phyloP scores from a whole-genome alignment of 768 basidiomycete species.

The Suillus americanus region DNA sequence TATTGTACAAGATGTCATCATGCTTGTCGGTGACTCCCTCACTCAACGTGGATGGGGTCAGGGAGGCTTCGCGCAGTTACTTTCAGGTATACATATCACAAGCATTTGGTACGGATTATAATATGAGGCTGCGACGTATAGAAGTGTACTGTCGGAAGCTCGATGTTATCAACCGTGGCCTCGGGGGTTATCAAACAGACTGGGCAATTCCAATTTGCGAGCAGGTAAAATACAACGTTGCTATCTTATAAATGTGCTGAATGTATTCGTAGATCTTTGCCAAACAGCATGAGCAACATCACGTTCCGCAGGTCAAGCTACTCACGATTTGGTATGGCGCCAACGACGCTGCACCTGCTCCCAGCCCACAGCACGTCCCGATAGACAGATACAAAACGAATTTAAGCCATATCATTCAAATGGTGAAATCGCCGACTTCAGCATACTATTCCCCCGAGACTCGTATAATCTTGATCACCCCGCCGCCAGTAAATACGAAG shows the following conservation, averaged over 20 bases:
- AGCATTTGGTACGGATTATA: background rate
- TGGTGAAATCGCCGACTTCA: conserved; percentile 63
- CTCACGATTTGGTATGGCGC: conserved; percentile 88
- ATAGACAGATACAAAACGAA: conserved; percentile 63
- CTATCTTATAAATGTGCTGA: background rate
- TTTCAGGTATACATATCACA: conserved; percentile 39
- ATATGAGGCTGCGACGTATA: conserved; percentile 27
- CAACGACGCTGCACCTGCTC: conserved; percentile 76
- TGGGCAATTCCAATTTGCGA: conserved; percentile 83
- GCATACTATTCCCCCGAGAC: conserved; percentile 69
- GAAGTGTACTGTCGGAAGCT: conserved; percentile 78
- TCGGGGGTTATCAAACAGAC: conserved; percentile 82
- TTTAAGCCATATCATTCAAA: conserved; percentile 57
- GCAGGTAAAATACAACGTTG: conserved; percentile 45
- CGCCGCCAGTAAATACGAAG: conserved; percentile 76
- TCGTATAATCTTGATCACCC: conserved; percentile 76
- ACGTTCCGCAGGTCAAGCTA: conserved; percentile 63
- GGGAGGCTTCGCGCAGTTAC: conserved; percentile 64
- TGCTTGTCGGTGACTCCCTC: conserved; percentile 83
- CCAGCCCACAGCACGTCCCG: conserved; percentile 76
- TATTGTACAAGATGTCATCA: conserved; percentile 58
- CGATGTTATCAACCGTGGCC: conserved; percentile 86
- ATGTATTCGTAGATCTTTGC: conserved; percentile 51
- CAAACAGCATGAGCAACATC: conserved; percentile 43
- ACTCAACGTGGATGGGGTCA: conserved; percentile 67